Evolutionary conservation across 2,329 filamentous ascomycete species (phyloP), one percentile per base, ranked within the genome.

Genomic region (Dactylonectria macrodidyma): DNA sequence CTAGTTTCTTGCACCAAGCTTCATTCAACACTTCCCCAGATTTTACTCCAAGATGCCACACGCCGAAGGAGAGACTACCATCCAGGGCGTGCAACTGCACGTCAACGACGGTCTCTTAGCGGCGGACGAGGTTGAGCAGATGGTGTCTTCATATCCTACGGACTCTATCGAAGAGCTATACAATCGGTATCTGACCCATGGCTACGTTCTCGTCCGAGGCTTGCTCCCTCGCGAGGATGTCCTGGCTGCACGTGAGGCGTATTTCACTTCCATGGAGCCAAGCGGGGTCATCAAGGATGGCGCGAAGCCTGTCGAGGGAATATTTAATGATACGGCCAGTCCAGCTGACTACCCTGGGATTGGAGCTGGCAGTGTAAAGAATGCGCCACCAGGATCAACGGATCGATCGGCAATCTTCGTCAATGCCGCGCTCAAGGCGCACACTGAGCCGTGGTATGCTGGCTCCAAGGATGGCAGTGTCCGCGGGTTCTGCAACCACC

Each of bases 211-310:
- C 61, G 62, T 90, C 2, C 90, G 89, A 70, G 83, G 84, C 1
- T 75, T 90, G 0, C 77, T 90, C 2, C 88, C 88, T 0, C 84
- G 84, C 3, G 76, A 80, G 2, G 86, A 89, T 60, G 87, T 90
- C 1, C 80, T 89, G 9, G 79, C 81, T 41, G 84, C 85, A 9
- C 84, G 88, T 2, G 78, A 84, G 62, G 77, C 82, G 36, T 90
- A 90, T 75, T 90, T 90, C 75, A 77, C 79, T 3, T 84, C 85
- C 50, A 79, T 91, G 5, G 79, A 84, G 1, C 84, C 88, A 1
- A 90, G 84, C 33, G 87, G 87, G 1, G 84, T 91, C 41, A 78
- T 91, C 2, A 85, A 88, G 66, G 84, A 86, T 0, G 86, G 83
- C 41, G 87, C 85, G 0, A 76, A 82, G 5, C 81, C 86, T 0